Base-by-base conservation (phyloP, 2,329 filamentous ascomycete species). In the Paracamarosporium sp. region DNA sequence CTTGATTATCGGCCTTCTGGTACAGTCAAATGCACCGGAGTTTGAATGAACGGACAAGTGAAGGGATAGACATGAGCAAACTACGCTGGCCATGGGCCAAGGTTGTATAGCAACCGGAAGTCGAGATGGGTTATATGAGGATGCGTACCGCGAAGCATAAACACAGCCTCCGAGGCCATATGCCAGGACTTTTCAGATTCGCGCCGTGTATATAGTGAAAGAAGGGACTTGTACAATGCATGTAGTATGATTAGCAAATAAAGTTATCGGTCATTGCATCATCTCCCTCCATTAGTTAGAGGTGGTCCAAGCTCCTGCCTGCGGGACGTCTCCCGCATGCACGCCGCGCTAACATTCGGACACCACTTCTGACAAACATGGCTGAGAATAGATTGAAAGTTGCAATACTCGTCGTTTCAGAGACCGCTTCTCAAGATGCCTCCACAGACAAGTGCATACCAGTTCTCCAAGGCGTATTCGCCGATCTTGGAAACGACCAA, bases 1-100 rank as follows among this genome's bases (percentile, higher is more conserved):
- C 57, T 85, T 99, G 63, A 99, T 99, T 73, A 89, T 99, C 67
- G 95, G 96, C 44, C 85, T 99, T 54, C 84, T 99, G 65, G 86
- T 98, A 51, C 91, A 92, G 57, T 86, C 89, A 76, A 96, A 95
- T 79, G 93, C 95, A 25, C 76, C 82, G 24, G 91, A 93, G 62
- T 96, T 97, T 64, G 74, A 75, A 57, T 74, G 64, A 67, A 64
- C 45, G 45, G n/a, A 12, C 5, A 17, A 25, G n/a, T 24, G 5
- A 33, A 53, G 31, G 15, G 31, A 20, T n/a, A 40, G 43, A 20
- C 15, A 27, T n/a, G 20, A 11, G 13, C 24, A 53, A 45, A 27
- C 27, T 40, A 25, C 20, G 33, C 25, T 8, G 45, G 12, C 25
- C 3, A 22, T 31, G n/a, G 17, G n/a, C 17, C 6, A 12, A 47